A percentile compares a stretch with the other conserved stretches of the same genome.
phyloP scores from a whole-genome alignment of 768 basidiomycete genomes.

The Termitomyces sp. region DNA sequence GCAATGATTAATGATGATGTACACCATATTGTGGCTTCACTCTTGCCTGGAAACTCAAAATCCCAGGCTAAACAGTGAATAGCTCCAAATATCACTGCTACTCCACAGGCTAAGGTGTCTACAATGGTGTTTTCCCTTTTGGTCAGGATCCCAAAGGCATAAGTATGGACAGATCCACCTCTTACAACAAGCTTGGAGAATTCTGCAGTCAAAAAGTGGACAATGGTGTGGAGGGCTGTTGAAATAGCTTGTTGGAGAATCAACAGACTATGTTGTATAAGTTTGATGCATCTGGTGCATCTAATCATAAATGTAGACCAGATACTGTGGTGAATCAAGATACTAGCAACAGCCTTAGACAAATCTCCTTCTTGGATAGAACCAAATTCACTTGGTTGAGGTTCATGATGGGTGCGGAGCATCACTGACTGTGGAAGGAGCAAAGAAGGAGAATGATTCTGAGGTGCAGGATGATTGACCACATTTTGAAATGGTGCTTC shows the following conservation, averaged over 20 bases:
- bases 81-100: background rate
- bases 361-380: no score
- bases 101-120: background rate
- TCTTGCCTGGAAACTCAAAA: background rate
- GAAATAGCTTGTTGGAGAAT: background rate
- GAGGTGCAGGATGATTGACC: background rate
- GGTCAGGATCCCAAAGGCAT: background rate
- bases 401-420: background rate
- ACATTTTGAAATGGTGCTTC: background rate
- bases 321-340: background rate
- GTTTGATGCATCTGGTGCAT: background rate
- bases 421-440: background rate
- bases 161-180: background rate
- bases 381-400: background rate
- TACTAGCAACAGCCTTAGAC: background rate
- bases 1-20: constrained; percentile 5
- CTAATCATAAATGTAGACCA: background rate
- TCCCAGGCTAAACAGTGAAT: background rate
- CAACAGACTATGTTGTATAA: background rate
- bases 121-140: background rate
- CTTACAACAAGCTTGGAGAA: background rate
- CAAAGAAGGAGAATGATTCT: background rate
- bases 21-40: constrained; percentile 12
- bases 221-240: background rate
- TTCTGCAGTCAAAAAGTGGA: background rate